Conservation (phyloP, 2,329 filamentous ascomycete species). For the Fusarium caatingaense region DNA sequence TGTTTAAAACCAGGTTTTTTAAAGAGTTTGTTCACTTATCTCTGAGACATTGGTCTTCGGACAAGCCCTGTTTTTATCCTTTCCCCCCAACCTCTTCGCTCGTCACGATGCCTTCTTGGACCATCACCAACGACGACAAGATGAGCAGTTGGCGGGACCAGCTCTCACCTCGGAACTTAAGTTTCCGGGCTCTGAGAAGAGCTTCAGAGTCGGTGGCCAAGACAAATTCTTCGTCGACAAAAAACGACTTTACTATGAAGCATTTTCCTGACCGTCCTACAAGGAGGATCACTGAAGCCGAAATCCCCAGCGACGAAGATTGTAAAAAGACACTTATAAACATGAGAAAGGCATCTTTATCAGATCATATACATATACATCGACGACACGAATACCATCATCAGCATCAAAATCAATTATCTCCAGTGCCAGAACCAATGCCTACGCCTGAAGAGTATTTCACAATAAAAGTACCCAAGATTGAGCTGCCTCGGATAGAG, state of each 20-base stretch:
- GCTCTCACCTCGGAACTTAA: conserved; percentile 30
- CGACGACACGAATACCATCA: conserved; percentile 17
- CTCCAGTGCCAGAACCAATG: conserved; percentile 14
- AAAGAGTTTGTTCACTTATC: conserved; percentile 2
- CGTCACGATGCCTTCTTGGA: conserved; percentile 34
- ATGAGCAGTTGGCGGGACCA: conserved; percentile 41
- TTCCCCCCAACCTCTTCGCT: conserved; percentile 13
- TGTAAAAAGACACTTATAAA: conserved; percentile 31
- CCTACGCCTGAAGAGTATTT: not conserved
- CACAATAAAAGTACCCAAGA: not conserved
- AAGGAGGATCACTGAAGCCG: conserved; percentile 31
- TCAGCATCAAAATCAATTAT: conserved; percentile 15
- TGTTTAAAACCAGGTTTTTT: conserved; percentile 15
- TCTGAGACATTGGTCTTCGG: conserved; percentile 24
- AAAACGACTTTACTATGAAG: conserved; percentile 36
- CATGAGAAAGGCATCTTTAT: conserved; percentile 34
- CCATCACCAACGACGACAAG: conserved; percentile 34
- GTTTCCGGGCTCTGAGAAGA: conserved; percentile 37
- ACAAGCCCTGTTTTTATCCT: not conserved
- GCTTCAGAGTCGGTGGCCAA: conserved; percentile 35
- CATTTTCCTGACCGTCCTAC: conserved; percentile 42
- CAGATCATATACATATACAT: conserved; percentile 25
- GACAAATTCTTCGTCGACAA: conserved; percentile 3
- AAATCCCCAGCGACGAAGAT: conserved; percentile 43
- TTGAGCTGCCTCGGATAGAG: not conserved